Conservation (phyloP, 352 stramenopile species). For the Vaucheria bursata region DNA sequence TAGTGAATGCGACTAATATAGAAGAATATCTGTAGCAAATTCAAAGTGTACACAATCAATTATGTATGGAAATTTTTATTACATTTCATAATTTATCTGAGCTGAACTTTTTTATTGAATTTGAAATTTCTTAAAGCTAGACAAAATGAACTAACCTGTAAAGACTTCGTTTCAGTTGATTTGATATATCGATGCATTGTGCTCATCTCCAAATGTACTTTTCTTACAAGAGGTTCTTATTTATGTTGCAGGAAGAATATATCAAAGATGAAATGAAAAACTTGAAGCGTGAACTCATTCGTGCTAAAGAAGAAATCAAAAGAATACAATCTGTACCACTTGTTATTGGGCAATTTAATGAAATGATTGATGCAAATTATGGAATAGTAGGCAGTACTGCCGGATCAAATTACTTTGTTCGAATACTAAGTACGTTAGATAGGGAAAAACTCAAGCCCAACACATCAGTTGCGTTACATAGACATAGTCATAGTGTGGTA, state of each 20-base stretch:
- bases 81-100: background rate
- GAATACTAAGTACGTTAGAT: constrained; percentile 96
- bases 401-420: constrained; percentile 97
- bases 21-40: no score
- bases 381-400: constrained; percentile 94
- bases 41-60: no score
- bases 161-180: background rate
- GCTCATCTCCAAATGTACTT: background rate
- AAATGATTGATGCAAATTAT: constrained; percentile 99
- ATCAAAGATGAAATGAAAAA: constrained; percentile 99
- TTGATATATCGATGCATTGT: background rate
- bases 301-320: constrained; percentile 97
- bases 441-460: constrained; percentile 97
- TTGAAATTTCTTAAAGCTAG: background rate
- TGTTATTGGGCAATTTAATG: constrained; percentile 99
- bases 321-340: constrained; percentile 98
- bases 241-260: constrained; percentile 79
- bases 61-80: background rate
- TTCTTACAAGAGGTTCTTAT: background rate
- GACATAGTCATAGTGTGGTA: constrained; percentile 94
- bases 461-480: constrained; percentile 92
- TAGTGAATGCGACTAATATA: background rate
- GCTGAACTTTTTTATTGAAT: background rate
- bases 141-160: background rate
- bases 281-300: constrained; percentile 96